These are phyloP conservation scores for Breviolum minutum DNA, from an alignment of 73 alveolate species.

Conservation along the genomic window DNA sequence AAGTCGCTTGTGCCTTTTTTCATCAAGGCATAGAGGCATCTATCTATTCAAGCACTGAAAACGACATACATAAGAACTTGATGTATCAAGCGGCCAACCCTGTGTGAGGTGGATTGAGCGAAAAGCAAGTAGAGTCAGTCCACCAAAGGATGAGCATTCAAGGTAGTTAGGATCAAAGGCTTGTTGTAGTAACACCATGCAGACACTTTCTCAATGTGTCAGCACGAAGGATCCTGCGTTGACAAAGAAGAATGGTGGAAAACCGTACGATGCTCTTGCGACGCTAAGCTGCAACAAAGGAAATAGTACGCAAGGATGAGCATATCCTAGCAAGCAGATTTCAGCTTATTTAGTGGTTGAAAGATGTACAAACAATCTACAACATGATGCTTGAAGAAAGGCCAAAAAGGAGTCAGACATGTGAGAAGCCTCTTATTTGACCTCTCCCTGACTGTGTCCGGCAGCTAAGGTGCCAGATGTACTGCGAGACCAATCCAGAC, in stretches of 20 bases:
- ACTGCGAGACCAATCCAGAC: slow-evolving; percentile 63
- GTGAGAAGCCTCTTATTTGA: not conserved
- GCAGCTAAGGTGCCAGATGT: slow-evolving; percentile 74
- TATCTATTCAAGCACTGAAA: not conserved
- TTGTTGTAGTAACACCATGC: too few species aligned
- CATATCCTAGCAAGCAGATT: not conserved
- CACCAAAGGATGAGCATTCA: too few species aligned
- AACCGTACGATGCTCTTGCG: slow-evolving; percentile 84
- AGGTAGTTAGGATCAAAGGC: too few species aligned
- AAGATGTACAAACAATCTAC: not conserved
- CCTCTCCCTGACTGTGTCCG: not conserved
- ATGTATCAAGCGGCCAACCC: too few species aligned
- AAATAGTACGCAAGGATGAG: not conserved
- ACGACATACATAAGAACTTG: too few species aligned
- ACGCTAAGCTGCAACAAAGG: not conserved
- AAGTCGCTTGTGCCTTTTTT: not conserved
- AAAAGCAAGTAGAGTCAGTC: too few species aligned
- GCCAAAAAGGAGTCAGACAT: not conserved
- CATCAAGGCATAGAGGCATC: not conserved
- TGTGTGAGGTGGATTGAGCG: too few species aligned
- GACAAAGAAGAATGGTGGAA: slow-evolving; percentile 50
- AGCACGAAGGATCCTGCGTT: slow-evolving; percentile 39
- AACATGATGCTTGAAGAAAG: not conserved
- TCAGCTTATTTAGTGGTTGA: not conserved
- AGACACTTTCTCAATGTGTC: not conserved